Percentiles rank a stretch among this genome's conserved stretches.
Conservation (phyloP, 208 protist genomes). For the Phytomonas francai region DNA sequence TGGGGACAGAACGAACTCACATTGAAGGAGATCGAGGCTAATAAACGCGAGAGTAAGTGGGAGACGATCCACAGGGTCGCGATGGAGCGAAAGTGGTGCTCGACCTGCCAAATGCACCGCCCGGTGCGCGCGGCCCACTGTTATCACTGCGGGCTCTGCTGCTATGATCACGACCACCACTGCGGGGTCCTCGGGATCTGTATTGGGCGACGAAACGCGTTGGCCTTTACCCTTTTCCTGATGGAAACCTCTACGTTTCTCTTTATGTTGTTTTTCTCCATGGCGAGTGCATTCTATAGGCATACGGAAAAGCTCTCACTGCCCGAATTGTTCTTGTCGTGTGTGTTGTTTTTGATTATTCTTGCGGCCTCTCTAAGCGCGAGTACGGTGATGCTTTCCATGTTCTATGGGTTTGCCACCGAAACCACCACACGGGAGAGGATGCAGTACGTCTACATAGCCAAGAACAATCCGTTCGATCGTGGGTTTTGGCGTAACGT, state of each 20-base stretch:
- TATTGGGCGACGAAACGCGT: constrained; percentile 62
- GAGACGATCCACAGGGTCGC: constrained; percentile 58
- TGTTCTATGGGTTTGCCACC: constrained; percentile 25
- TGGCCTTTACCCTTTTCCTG: constrained; percentile 60
- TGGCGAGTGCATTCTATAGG: constrained; percentile 19
- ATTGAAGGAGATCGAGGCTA: constrained; percentile 57
- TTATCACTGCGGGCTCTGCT: constrained; percentile 83
- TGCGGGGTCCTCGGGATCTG: constrained; percentile 80
- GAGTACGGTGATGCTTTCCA: constrained; percentile 18
- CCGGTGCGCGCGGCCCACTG: constrained; percentile 85
- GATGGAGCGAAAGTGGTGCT: constrained; percentile 89
- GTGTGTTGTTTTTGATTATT: constrained; percentile 16
- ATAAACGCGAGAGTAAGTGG: constrained; percentile 58
- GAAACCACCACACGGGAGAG: constrained; percentile 68
- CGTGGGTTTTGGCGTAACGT: constrained; percentile 49
- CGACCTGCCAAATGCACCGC: constrained; percentile 77
- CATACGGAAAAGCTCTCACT: constrained; percentile 17
- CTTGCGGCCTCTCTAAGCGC: constrained; percentile 18
- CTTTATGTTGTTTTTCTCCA: constrained; percentile 22
- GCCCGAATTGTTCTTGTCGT: constrained; percentile 9
- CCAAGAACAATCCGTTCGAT: constrained; percentile 62
- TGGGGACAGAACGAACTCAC: constrained; percentile 25
- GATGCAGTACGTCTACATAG: constrained; percentile 51
- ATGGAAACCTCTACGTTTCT: constrained; percentile 17
- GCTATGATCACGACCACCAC: constrained; percentile 86